phyloP scores from a whole-genome alignment of 805 yeast genomes.

The Wickerhamomyces hampshirensis region DNA sequence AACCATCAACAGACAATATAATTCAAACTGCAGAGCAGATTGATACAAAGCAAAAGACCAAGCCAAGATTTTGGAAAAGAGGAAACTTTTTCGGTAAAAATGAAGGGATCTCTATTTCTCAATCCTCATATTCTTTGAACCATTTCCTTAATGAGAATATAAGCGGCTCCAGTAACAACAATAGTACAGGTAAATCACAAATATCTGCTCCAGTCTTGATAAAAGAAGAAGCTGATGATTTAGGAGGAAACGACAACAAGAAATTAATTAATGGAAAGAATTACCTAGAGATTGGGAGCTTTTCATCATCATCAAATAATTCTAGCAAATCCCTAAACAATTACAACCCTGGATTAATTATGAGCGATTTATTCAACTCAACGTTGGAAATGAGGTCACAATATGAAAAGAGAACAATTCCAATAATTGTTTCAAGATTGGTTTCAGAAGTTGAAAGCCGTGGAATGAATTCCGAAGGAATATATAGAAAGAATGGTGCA shows the following conservation, averaged over 20 bases:
- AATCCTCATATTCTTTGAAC: conserved; percentile 17
- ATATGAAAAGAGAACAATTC: conserved; percentile 59
- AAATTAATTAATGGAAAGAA: conserved; percentile 26
- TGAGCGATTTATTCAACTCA: conserved; percentile 29
- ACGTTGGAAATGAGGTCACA: conserved; percentile 60
- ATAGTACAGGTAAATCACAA: conserved; percentile 17
- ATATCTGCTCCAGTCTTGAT: conserved; percentile 34
- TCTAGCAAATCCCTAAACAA: conserved; percentile 4
- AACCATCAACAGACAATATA: conserved; percentile 2
- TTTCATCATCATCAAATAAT: conserved; percentile 3
- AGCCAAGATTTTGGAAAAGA: conserved; percentile 30
- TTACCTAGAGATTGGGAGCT: conserved; percentile 5
- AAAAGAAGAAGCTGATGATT: conserved; percentile 27
- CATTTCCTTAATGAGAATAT: conserved; percentile 15
- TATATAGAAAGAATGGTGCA: conserved; percentile 77
- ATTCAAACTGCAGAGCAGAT: conserved; percentile 6
- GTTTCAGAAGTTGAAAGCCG: conserved; percentile 70
- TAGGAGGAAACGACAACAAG: conserved; percentile 32
- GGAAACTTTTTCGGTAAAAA: conserved; percentile 16
- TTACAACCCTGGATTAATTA: conserved; percentile 7
- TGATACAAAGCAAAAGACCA: conserved; percentile 20
- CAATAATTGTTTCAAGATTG: conserved; percentile 68
- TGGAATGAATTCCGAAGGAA: conserved; percentile 78
- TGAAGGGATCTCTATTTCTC: conserved; percentile 18
- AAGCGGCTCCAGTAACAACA: conserved; percentile 7